phyloP scores from a whole-genome alignment of 495 filamentous ascomycete species.

The Neurospora discreta region DNA sequence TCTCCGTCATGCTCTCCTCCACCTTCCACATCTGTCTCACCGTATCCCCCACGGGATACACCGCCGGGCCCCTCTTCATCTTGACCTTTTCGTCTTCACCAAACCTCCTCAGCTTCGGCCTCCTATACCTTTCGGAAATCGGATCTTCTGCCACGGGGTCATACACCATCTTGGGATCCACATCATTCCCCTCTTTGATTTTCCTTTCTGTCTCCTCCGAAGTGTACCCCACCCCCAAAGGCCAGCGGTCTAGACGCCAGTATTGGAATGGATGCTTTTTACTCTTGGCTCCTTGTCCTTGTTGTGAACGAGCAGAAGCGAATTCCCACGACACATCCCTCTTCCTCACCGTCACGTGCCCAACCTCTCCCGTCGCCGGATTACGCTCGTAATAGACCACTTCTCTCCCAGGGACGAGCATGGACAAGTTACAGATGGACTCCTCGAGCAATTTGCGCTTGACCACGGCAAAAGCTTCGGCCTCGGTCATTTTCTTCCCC shows the following conservation, averaged over 20 bases:
- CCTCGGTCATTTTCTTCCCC: not conserved
- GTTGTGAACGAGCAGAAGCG: not conserved
- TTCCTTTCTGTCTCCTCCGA: not conserved
- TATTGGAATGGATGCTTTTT: slow-evolving; percentile 4
- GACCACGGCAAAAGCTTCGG: slow-evolving; percentile 1
- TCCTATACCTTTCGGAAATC: slow-evolving; percentile 6
- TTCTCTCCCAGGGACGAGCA: slow-evolving; percentile 13
- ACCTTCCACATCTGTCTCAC: slow-evolving; percentile 8
- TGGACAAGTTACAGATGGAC: slow-evolving; percentile 12
- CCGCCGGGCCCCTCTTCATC: slow-evolving; percentile 8
- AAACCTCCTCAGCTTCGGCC: slow-evolving; percentile 11
- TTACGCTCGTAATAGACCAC: not conserved
- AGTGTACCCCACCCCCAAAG: slow-evolving; percentile 5
- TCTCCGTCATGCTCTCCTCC: slow-evolving; percentile 4
- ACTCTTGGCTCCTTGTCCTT: not conserved
- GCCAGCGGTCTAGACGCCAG: slow-evolving; percentile 19
- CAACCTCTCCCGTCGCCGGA: not conserved
- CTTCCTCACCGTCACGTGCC: slow-evolving; percentile 7
- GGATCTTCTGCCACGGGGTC: slow-evolving; percentile 9
- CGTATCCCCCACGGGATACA: slow-evolving; percentile 19
- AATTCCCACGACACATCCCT: slow-evolving; percentile 15
- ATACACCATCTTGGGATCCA: slow-evolving; percentile 7
- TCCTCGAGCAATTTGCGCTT: slow-evolving; percentile 16
- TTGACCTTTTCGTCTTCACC: slow-evolving; percentile 7
- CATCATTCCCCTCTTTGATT: not conserved